These are phyloP conservation scores for Cryptosporidium xiaoi DNA, from an alignment of 169 alveolate genomes.

Conservation along the genomic window DNA sequence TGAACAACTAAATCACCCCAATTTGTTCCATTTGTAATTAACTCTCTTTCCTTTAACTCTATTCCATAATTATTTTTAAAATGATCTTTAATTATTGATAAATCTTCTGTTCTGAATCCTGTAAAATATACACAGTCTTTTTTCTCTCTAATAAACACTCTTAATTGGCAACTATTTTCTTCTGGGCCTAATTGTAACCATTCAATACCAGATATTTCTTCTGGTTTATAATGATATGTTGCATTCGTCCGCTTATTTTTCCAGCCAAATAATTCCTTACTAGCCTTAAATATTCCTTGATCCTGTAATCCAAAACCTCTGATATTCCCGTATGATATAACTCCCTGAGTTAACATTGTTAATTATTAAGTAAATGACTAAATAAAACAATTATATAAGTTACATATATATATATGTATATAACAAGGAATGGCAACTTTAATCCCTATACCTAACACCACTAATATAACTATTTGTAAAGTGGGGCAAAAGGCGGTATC, in stretches of 20 bases:
- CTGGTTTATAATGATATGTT: slow-evolving; percentile 86
- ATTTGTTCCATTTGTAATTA: slow-evolving; percentile 89
- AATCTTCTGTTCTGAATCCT: slow-evolving; percentile 70
- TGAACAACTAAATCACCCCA: slow-evolving; percentile 90
- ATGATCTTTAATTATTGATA: slow-evolving; percentile 85
- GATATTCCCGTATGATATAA: slow-evolving; percentile 63
- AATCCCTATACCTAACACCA: background rate
- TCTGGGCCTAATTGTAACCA: slow-evolving; percentile 83
- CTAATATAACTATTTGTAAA: background rate
- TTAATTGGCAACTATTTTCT: slow-evolving; percentile 80
- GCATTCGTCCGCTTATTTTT: slow-evolving; percentile 89
- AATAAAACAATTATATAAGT: too few species aligned
- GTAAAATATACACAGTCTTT: slow-evolving; percentile 78
- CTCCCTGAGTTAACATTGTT: slow-evolving; percentile 1
- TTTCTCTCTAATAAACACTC: slow-evolving; percentile 80
- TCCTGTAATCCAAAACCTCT: slow-evolving; percentile 69
- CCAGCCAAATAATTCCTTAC: slow-evolving; percentile 91
- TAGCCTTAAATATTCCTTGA: slow-evolving; percentile 90
- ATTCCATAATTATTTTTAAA: slow-evolving; percentile 84
- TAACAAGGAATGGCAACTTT: background rate
- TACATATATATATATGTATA: background rate
- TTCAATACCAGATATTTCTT: slow-evolving; percentile 83
- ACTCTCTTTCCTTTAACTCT: slow-evolving; percentile 73
- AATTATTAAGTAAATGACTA: too few species aligned
- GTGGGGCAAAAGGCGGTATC: background rate